phyloP scores from a whole-genome alignment of 306 rosid species.

The Calophaca sinica region DNA sequence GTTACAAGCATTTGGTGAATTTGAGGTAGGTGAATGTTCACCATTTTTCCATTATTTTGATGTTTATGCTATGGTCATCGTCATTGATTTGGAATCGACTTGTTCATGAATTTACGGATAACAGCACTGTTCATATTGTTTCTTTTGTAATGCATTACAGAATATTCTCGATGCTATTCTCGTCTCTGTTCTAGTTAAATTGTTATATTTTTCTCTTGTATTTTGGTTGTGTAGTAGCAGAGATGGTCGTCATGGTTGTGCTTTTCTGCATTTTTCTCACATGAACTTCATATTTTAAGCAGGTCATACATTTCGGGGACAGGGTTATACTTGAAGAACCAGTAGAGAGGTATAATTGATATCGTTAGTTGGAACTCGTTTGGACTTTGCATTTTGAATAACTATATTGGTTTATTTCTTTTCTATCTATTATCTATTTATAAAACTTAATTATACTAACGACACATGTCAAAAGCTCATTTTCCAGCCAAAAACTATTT shows the following conservation, averaged over 20 bases:
- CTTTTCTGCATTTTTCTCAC: background rate
- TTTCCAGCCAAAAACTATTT: too few species aligned
- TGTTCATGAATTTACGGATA: conserved; percentile 19
- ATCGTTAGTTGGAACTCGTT: conserved; percentile 30
- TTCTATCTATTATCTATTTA: too few species aligned
- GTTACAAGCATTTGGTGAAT: conserved; percentile 88
- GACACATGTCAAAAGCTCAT: too few species aligned
- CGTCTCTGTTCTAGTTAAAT: background rate
- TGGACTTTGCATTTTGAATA: conserved; percentile 35
- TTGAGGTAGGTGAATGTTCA: conserved; percentile 62
- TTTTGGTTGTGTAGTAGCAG: conserved; percentile 28
- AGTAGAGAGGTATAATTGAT: conserved; percentile 75
- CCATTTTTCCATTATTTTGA: background rate
- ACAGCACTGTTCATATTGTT: conserved; percentile 5
- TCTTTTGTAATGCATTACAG: background rate
- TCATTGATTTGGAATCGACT: conserved; percentile 41
- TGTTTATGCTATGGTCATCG: conserved; percentile 7
- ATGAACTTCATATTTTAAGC: conserved; percentile 35
- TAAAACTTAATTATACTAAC: too few species aligned
- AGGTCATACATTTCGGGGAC: conserved; percentile 84
- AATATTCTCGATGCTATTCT: conserved; percentile 1
- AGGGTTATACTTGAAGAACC: conserved; percentile 91
- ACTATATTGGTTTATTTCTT: conserved; percentile 17
- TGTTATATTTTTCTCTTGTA: conserved; percentile 14
- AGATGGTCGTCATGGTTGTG: conserved; percentile 17